Evolutionary conservation across 805 yeast species (phyloP).

Genomic region (Candida palmyrensis): DNA sequence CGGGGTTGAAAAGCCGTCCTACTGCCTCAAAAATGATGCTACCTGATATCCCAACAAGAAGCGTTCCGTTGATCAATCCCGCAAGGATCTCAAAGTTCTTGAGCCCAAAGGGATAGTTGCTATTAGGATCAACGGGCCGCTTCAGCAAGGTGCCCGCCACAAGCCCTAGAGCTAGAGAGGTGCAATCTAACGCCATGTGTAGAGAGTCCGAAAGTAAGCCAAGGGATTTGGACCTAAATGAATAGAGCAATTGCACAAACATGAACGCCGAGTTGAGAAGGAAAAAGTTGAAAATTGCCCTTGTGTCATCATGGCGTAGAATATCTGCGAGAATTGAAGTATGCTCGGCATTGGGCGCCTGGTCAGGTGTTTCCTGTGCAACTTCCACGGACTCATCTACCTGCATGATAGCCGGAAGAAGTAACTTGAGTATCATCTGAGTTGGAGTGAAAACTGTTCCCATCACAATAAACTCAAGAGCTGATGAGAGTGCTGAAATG

Average conservation of each 20-base stretch:
- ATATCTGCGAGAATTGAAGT: conserved; percentile 24
- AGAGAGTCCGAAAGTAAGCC: conserved; percentile 90
- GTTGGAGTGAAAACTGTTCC: conserved; percentile 6
- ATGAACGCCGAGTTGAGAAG: conserved; percentile 85
- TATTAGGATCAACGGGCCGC: conserved; percentile 42
- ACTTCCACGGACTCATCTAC: conserved; percentile 1
- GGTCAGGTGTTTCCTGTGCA: not conserved
- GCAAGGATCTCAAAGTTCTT: conserved; percentile 84
- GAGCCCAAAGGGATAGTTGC: conserved; percentile 83
- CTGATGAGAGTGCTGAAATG: conserved; percentile 12
- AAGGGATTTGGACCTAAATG: conserved; percentile 86
- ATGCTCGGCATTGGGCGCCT: not conserved
- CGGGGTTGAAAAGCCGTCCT: conserved; percentile 76
- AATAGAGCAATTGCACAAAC: conserved; percentile 89
- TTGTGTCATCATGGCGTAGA: conserved; percentile 53
- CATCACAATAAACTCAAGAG: conserved; percentile 17
- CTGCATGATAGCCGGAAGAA: conserved; percentile 17
- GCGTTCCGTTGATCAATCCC: conserved; percentile 91
- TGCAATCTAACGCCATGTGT: conserved; percentile 95
- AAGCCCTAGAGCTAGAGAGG: conserved; percentile 82
- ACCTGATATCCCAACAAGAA: conserved; percentile 81
- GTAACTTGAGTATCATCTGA: conserved; percentile 8
- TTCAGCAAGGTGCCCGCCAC: conserved; percentile 65
- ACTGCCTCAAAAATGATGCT: conserved; percentile 85
- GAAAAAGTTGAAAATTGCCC: conserved; percentile 83